A percentile compares a stretch with the other conserved stretches of the same genome.
These are phyloP conservation scores for Ophiocordyceps robertsii DNA, from an alignment of 2,329 filamentous ascomycete species.

Conservation along the genomic window DNA sequence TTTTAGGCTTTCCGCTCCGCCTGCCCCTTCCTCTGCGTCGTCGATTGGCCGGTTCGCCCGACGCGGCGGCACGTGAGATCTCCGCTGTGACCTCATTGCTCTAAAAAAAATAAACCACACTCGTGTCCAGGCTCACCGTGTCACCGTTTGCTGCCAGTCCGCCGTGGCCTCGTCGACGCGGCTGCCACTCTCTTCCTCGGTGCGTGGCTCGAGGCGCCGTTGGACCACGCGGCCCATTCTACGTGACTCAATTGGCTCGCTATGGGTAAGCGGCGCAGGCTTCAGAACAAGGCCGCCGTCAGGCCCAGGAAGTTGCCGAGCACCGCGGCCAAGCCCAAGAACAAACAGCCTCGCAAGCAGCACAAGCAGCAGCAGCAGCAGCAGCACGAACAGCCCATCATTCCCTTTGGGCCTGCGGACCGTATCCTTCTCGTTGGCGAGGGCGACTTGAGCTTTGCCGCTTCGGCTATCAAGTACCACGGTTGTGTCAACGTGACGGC, in stretches of 20 bases:
- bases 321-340: no score
- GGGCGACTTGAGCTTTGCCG: constrained; percentile 68
- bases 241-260: not conserved
- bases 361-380: constrained; percentile 5
- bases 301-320: no score
- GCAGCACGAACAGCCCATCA: constrained; percentile 26
- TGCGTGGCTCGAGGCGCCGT: no score
- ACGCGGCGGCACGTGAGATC: not conserved
- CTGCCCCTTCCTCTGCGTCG: not conserved
- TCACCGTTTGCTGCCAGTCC: not conserved
- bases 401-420: constrained; percentile 55
- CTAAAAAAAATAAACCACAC: no score
- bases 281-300: not conserved
- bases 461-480: constrained; percentile 52
- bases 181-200: no score
- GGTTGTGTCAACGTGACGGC: constrained; percentile 53
- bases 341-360: constrained; percentile 1
- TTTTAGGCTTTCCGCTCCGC: not conserved
- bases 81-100: not conserved
- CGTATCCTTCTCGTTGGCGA: constrained; percentile 67
- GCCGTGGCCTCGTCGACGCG: no score
- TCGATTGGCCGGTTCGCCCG: not conserved
- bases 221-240: no score
- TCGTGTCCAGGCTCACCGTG: no score
- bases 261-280: constrained; percentile 8